phyloP scores from a whole-genome alignment of 192 early-diverging fungal species.

The Backusella australiensis region DNA sequence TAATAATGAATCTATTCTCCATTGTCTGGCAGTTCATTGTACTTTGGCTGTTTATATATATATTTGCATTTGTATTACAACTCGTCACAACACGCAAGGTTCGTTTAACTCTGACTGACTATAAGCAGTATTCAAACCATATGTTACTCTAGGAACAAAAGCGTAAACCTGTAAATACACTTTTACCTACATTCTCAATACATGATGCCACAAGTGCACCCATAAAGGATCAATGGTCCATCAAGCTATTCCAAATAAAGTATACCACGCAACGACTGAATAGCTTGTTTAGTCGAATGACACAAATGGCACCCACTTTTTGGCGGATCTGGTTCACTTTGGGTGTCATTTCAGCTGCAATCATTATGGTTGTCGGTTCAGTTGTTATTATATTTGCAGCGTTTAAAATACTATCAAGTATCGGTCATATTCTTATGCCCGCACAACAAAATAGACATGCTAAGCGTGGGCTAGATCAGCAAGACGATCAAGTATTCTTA shows the following conservation, averaged over 20 bases:
- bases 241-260: constrained; percentile 48
- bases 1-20: constrained; percentile 24
- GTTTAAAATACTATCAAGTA: constrained; percentile 31
- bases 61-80: constrained; percentile 13
- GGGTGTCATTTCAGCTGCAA: constrained; percentile 45
- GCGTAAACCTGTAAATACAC: neutral
- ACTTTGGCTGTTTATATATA: constrained; percentile 31
- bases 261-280: constrained; percentile 51
- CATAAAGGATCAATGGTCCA: constrained; percentile 14
- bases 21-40: constrained; percentile 25
- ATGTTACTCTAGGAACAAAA: neutral
- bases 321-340: constrained; percentile 60
- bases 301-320: constrained; percentile 39
- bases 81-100: constrained; percentile 11
- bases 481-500: constrained; percentile 49
- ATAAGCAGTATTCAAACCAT: neutral
- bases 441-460: neutral
- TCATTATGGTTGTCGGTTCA: constrained; percentile 46
- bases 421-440: constrained; percentile 5
- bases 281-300: constrained; percentile 37
- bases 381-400: constrained; percentile 48
- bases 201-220: neutral
- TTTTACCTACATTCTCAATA: constrained; percentile 23
- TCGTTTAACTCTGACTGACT: neutral
- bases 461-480: constrained; percentile 21